Evolutionary conservation across 345 rosid genomes (phyloP).

Genomic region (Acer saccharum): DNA sequence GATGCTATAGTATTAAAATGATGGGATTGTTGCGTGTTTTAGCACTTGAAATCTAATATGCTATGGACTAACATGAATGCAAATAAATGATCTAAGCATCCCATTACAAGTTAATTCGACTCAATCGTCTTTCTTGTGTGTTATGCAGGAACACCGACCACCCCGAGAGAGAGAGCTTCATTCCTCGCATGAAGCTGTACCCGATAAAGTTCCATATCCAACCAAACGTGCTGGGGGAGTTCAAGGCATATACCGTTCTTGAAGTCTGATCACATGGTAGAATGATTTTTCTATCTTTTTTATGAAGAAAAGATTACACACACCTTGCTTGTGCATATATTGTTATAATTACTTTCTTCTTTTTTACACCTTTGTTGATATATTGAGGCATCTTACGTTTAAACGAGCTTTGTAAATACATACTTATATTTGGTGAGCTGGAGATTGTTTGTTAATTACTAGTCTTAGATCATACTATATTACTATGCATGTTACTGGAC

Average conservation of each 20-base stretch:
- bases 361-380: constrained; percentile 5
- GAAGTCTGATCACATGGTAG: constrained; percentile 20
- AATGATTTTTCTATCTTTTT: constrained; percentile 16
- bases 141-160: constrained; percentile 51
- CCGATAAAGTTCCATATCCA: constrained; percentile 24
- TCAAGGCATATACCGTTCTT: constrained; percentile 10
- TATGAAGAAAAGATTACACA: constrained; percentile 4
- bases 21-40: background rate
- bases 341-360: background rate
- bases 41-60: no score
- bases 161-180: constrained; percentile 38
- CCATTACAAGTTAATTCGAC: background rate
- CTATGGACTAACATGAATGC: no score
- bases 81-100: no score
- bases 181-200: constrained; percentile 15
- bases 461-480: background rate
- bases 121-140: background rate
- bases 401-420: constrained; percentile 38
- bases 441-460: no score
- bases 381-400: constrained; percentile 9
- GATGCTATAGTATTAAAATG: background rate
- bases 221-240: constrained; percentile 12
- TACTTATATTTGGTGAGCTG: background rate
- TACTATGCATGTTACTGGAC: no score
- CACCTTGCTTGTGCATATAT: constrained; percentile 33